Percentiles rank a stretch among this genome's conserved stretches.
Evolutionary conservation across 2,329 filamentous ascomycete species (phyloP).

Genomic region (Biscogniauxia mediterranea): DNA sequence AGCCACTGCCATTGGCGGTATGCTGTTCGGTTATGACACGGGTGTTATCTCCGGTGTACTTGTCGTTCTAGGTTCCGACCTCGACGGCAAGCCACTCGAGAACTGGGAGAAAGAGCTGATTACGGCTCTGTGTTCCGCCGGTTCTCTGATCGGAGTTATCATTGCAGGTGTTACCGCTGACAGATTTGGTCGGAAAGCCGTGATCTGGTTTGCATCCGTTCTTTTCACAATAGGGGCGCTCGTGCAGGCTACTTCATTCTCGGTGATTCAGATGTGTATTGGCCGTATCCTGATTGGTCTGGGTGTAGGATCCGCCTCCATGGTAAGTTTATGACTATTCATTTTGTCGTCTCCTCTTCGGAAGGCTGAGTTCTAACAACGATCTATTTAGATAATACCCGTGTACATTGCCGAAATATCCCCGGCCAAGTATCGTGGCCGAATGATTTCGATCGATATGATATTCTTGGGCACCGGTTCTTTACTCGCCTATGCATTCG

Average conservation of each 20-base stretch:
- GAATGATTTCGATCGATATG: constrained; percentile 49
- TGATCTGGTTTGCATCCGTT: constrained; percentile 41
- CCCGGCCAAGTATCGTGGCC: constrained; percentile 47
- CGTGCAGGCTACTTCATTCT: constrained; percentile 36
- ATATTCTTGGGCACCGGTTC: constrained; percentile 44
- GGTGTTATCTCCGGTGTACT: too few species aligned
- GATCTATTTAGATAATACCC: constrained; percentile 28
- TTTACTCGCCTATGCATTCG: constrained; percentile 41
- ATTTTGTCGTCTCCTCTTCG: too few species aligned
- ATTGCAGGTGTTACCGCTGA: constrained; percentile 19
- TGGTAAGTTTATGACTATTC: constrained; percentile 24
- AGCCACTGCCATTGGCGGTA: too few species aligned
- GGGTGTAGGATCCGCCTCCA: constrained; percentile 47
- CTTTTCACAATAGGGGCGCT: constrained; percentile 40
- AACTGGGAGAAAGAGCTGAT: constrained; percentile 47
- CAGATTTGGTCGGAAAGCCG: constrained; percentile 17
- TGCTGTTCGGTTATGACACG: too few species aligned
- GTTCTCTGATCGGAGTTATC: constrained; percentile 44
- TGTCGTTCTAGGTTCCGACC: too few species aligned
- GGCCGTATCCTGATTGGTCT: constrained; percentile 48
- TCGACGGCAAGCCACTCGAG: not conserved
- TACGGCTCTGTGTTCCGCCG: constrained; percentile 50
- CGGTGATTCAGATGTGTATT: constrained; percentile 42
- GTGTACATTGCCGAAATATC: constrained; percentile 50
- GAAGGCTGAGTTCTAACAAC: too few species aligned